These are phyloP conservation scores for Phoenix roebelenii DNA, from an alignment of 176 grass and related monocot species.

Conservation along the genomic window DNA sequence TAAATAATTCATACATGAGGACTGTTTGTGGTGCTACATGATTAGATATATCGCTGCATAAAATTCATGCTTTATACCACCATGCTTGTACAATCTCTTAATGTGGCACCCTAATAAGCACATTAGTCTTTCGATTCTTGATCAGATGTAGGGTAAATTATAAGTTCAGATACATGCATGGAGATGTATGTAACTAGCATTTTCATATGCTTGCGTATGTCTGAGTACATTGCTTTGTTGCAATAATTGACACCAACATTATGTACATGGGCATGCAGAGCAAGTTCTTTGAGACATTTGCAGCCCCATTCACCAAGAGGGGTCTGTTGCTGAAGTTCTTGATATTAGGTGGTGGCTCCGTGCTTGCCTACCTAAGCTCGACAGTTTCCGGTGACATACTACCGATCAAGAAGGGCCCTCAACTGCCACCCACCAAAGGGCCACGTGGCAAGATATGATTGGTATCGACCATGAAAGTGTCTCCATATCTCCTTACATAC, in stretches of 20 bases:
- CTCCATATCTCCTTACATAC: constrained; percentile 4
- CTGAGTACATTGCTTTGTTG: too few species aligned
- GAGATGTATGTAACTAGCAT: too few species aligned
- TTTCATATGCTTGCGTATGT: too few species aligned
- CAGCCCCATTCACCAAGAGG: constrained; percentile 84
- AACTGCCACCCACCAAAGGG: constrained; percentile 57
- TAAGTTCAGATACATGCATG: too few species aligned
- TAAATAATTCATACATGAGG: too few species aligned
- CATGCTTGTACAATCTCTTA: too few species aligned
- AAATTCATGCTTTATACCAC: too few species aligned
- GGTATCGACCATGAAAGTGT: background rate
- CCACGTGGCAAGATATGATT: constrained; percentile 86
- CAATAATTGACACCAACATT: background rate
- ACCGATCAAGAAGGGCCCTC: constrained; percentile 97
- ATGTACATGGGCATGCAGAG: constrained; percentile 41
- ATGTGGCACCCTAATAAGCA: too few species aligned
- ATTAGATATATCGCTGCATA: too few species aligned
- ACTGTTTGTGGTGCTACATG: too few species aligned
- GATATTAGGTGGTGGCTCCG: constrained; percentile 62
- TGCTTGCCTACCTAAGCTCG: constrained; percentile 65
- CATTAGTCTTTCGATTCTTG: too few species aligned
- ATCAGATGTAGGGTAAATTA: too few species aligned
- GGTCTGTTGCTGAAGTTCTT: constrained; percentile 97
- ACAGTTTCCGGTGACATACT: constrained; percentile 58
- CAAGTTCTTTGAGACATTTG: constrained; percentile 99